phyloP scores from a whole-genome alignment of 139 green algal species.

The Coelastrella sp. region DNA sequence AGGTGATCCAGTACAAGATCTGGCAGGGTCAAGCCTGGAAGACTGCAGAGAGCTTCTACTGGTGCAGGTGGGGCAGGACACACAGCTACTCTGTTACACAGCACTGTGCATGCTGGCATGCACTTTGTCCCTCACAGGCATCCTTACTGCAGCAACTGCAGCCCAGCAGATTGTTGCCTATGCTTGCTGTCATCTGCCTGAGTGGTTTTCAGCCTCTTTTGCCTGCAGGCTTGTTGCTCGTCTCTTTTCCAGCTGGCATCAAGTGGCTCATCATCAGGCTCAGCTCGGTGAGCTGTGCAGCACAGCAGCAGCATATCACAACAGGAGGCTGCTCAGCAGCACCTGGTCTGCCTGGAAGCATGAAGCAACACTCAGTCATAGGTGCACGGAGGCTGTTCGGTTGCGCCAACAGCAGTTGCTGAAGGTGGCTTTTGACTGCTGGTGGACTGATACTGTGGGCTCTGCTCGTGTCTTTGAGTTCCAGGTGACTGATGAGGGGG shows the following conservation, averaged over 20 bases:
- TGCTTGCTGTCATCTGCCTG: too few species aligned
- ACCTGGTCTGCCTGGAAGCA: neutral
- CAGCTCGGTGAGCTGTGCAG: neutral
- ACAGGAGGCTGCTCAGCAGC: neutral
- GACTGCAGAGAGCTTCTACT: slow-evolving; percentile 29
- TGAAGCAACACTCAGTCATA: neutral
- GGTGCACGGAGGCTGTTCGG: neutral
- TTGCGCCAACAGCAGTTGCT: neutral
- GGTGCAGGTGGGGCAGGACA: neutral
- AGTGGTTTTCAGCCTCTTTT: neutral
- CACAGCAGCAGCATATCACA: neutral
- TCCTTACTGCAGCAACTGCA: neutral
- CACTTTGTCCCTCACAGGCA: too few species aligned
- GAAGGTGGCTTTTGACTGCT: neutral
- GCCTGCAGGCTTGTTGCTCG: neutral
- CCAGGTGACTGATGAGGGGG: too few species aligned
- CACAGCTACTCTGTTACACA: neutral
- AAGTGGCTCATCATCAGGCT: neutral
- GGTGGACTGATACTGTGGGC: slow-evolving; percentile 8
- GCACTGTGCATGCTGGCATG: too few species aligned
- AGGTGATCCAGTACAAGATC: neutral
- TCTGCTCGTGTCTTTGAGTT: slow-evolving; percentile 2
- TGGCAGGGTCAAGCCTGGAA: neutral
- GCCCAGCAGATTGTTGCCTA: too few species aligned
- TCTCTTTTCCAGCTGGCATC: slow-evolving; percentile 12